Base-by-base conservation (phyloP, 306 rosid genomes). In the Datisca glomerata region DNA sequence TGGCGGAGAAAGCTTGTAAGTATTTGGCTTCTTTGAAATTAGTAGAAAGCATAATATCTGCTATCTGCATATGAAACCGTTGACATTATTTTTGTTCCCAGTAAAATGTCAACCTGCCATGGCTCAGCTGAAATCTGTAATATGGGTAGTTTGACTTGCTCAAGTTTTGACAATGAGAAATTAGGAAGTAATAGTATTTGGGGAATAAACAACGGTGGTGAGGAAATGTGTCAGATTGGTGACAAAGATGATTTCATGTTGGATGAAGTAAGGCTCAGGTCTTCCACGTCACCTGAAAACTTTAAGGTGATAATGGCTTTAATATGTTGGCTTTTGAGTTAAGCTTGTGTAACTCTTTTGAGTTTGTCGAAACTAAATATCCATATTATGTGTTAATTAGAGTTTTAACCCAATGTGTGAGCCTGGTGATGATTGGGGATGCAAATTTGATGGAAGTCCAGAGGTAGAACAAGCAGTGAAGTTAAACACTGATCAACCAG, bases 381-480 rank as follows among this genome's bases (percentile, higher is more conserved):
- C 44, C 27, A 46, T 39, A 44, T 61, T 27, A 41, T 40, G 50
- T 74, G 61, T n/a, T n/a, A 50, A 70, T 46, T 59, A 82, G 96
- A 82, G 89, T 71, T 79, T 77, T 68, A 87, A 79, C 51, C 89
- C 94, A 18, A 55, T 79, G 74, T 66, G 74, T 34, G 81, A 87
- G 59, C 93, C 94, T 34, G 64, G 49, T 46, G 92, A 86, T 58
- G 83, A 67, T 58, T 68, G 71, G 84, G 60, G 64, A 29, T 65
- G 67, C 56, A 73, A 66, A 57, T 75, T 71, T 48, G 80, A 67
- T 32, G 83, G 44, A 68, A 74, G 69, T 33, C 32, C 59, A 54
- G 67, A 76, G 56, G 25, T 62, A 48, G 65, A 61, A 65, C 70
- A 63, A 51, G 59, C 70, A 59, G 24, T 57, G 51, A 45, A 73